Percentiles rank a stretch among this genome's conserved stretches.
Evolutionary conservation across 768 basidiomycete genomes (phyloP).

Genomic region (Rhizopogon vinicolor): DNA sequence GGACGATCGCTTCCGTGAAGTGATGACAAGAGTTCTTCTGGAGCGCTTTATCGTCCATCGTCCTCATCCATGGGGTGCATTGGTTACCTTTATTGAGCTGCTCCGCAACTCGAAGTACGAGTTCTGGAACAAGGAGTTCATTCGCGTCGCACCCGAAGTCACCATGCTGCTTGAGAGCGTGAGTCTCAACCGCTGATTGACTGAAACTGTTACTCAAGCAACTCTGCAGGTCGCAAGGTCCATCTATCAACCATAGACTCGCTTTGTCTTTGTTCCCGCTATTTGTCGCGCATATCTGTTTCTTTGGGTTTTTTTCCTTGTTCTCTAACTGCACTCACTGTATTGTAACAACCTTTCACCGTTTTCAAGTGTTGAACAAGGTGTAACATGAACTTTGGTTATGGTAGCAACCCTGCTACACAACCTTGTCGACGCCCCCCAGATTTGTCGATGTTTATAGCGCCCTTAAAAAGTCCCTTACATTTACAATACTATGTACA

Average conservation of each 20-base stretch:
- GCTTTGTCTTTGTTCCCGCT: conserved; percentile 59
- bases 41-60: conserved; percentile 93
- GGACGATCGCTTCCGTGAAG: conserved; percentile 73
- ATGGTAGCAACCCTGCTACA: conserved; percentile 11
- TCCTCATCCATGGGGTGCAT: conserved; percentile 94
- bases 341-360: conserved; percentile 70
- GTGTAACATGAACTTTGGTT: conserved; percentile 47
- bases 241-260: conserved; percentile 74
- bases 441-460: conserved; percentile 4
- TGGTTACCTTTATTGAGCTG: conserved; percentile 91
- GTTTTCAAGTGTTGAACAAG: conserved; percentile 56
- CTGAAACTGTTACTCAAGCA: conserved; percentile 5
- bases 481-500: conserved; percentile 34
- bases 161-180: conserved; percentile 82
- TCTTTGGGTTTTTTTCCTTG: conserved; percentile 51
- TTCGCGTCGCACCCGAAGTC: conserved; percentile 82
- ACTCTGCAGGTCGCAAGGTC: conserved; percentile 62
- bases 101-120: conserved; percentile 88
- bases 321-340: conserved; percentile 55
- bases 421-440: conserved; percentile 1
- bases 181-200: conserved; percentile 25
- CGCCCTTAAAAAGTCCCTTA: conserved; percentile 3
- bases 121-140: conserved; percentile 87
- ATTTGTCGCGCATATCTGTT: conserved; percentile 78
- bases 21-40: conserved; percentile 84